Conservation (phyloP, 108 stramenopile genomes). For the Skeletonema marinoi region DNA sequence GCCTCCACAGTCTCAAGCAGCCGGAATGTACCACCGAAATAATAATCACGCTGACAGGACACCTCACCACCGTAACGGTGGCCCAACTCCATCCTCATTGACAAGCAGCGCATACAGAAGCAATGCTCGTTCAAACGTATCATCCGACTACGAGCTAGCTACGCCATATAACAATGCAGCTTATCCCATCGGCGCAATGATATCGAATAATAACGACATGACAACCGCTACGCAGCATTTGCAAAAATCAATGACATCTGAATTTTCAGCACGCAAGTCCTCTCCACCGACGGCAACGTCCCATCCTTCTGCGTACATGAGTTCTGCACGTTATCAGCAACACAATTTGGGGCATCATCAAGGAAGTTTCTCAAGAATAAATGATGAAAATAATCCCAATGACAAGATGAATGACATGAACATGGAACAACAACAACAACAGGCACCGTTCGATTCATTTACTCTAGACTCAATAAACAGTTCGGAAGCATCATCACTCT, state of each 20-base stretch:
- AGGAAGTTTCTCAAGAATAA: not conserved
- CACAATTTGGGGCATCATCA: not conserved
- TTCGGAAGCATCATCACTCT: not conserved
- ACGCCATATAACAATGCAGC: not conserved
- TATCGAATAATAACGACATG: not conserved
- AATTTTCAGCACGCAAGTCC: not conserved
- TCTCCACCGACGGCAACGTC: slow-evolving; percentile 1
- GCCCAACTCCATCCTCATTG: not conserved
- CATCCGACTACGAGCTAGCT: not conserved
- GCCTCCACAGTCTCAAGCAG: not conserved
- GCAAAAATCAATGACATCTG: slow-evolving; percentile 2
- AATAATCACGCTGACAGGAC: not conserved
- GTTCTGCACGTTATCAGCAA: not conserved
- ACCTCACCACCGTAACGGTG: not conserved
- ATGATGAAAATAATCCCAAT: slow-evolving; percentile 3
- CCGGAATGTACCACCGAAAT: not conserved
- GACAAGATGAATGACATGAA: not conserved
- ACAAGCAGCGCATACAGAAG: not conserved
- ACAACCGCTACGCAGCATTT: not conserved
- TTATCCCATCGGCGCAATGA: not conserved
- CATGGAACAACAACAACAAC: not conserved
- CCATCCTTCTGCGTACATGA: not conserved
- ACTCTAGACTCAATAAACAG: not conserved
- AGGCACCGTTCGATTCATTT: not conserved
- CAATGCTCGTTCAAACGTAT: not conserved